phyloP scores from a whole-genome alignment of 208 protist species.

The Acanthamoeba healyi region DNA sequence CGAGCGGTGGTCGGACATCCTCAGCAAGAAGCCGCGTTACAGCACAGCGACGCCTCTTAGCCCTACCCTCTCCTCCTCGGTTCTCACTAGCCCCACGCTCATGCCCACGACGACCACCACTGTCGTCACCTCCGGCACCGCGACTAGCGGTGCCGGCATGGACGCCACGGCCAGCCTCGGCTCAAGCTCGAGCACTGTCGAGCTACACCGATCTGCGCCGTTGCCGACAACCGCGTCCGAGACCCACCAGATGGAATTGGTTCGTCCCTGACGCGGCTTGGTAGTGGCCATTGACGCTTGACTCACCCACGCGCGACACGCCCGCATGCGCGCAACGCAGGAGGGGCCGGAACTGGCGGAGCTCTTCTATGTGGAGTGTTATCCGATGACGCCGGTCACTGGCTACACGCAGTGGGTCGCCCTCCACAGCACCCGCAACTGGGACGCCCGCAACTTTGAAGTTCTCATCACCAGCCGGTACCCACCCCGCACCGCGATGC shows the following conservation, averaged over 20 bases:
- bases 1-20: slow-evolving; percentile 33
- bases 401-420: slow-evolving; percentile 51
- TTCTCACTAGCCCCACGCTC: too few species aligned
- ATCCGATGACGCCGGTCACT: slow-evolving; percentile 34
- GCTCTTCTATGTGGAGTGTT: slow-evolving; percentile 36
- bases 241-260: too few species aligned
- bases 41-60: neutral
- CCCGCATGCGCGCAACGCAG: too few species aligned
- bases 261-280: too few species aligned
- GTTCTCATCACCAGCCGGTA: slow-evolving; percentile 29
- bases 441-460: slow-evolving; percentile 32
- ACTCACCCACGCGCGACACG: too few species aligned
- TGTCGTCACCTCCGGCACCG: neutral
- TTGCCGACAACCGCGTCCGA: too few species aligned
- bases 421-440: slow-evolving; percentile 39
- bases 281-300: too few species aligned
- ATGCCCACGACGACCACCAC: neutral
- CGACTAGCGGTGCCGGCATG: neutral
- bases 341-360: neutral
- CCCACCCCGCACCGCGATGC: neutral
- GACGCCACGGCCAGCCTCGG: neutral
- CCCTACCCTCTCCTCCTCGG: neutral
- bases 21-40: slow-evolving; percentile 58
- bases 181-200: too few species aligned
- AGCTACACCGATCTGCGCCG: too few species aligned